Base-by-base conservation (phyloP, 495 filamentous ascomycete genomes). In the Penicillium cinerascens region DNA sequence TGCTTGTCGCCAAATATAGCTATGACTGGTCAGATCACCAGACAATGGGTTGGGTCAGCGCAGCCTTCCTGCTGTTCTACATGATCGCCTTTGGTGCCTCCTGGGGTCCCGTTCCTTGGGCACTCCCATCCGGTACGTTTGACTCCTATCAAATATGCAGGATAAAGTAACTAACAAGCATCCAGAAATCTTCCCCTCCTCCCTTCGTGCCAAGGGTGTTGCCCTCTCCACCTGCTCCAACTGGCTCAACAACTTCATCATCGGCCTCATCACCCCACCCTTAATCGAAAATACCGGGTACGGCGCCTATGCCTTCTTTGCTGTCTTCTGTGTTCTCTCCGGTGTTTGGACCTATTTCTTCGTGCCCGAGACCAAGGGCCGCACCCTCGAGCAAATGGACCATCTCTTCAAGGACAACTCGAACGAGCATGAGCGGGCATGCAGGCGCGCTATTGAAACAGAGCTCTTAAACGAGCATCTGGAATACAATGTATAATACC, bases 241-340 rank as follows among this genome's bases (percentile, higher is more conserved):
- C 47, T 83, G 79, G 78, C 50, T 81, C 1, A 80, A 78, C 55
- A 82, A 82, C 56, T 82, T 82, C 54, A 77, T 83, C 37, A 78
- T 81, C 35, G 74, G 75, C 16, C 63, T 81, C 1, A 76, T 80
- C 53, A 81, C 78, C 2, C 79, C 79, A 1, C 79, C 78, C 3
- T 61, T 83, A 0, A 72, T 83, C 18, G 65, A 80, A 51, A 72
- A 76, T 47, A 80, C 77, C 0, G 77, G 78, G 2, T 83, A 76
- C 62, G 81, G 81, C 3, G 70, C 78, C 2, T 82, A 80, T 47
- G 60, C 74, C 6, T 82, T 82, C 61, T 83, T 82, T 57, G 80
- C 77, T 7, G 70, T 77, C 15, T 83, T 82, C 66, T 83, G 82
- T 63, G 42, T 81, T 11, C 67, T 83, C 4, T 69, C 77, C 4